phyloP scores from a whole-genome alignment of 2,329 filamentous ascomycete genomes.

The Ceratocystis lukuohia region DNA sequence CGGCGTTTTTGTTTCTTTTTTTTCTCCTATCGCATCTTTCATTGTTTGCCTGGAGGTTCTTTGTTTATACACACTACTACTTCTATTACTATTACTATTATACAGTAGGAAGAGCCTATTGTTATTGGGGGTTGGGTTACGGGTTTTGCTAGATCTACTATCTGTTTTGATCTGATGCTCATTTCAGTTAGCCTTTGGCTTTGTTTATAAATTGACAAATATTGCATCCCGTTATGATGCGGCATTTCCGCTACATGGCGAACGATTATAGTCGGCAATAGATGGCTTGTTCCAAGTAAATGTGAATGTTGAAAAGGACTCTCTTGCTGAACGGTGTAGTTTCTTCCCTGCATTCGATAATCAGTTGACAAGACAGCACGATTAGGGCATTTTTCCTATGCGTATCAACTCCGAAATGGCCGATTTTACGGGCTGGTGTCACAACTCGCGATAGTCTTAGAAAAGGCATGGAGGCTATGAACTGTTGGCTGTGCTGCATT shows the following conservation, averaged over 20 bases:
- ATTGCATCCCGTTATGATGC: slow-evolving; percentile 2
- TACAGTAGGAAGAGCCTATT: neutral
- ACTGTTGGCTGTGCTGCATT: no score
- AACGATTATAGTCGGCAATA: neutral
- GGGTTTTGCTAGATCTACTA: neutral
- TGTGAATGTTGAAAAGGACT: no score
- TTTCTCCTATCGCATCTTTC: neutral
- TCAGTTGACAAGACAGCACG: no score
- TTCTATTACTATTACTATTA: neutral
- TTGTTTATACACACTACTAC: neutral
- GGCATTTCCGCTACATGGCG: neutral
- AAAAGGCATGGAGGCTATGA: no score
- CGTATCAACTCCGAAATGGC: no score
- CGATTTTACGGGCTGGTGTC: no score
- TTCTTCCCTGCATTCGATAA: no score
- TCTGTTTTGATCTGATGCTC: neutral
- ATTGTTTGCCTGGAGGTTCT: neutral
- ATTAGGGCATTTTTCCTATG: no score
- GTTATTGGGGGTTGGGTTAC: neutral
- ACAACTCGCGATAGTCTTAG: no score
- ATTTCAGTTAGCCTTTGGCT: neutral
- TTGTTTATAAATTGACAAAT: neutral
- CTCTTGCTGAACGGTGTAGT: no score
- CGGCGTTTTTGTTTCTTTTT: neutral
- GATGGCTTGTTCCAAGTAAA: no score